Evolutionary conservation across 1,284 basidiomycete genomes (phyloP).

Genomic region (Boletus holoroseus): DNA sequence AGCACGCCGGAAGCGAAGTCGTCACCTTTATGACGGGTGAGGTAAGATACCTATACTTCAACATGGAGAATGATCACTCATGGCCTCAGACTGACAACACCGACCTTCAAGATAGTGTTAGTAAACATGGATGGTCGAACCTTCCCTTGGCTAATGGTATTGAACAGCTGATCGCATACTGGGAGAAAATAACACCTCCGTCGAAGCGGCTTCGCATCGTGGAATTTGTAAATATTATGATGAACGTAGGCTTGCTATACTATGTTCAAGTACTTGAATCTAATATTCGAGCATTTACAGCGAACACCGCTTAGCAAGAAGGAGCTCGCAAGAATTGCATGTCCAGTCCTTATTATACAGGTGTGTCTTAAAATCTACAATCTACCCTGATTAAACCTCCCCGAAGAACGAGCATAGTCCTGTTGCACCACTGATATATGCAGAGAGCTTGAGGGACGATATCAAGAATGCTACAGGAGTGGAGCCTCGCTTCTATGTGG

Average conservation of each 20-base stretch:
- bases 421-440: constrained; percentile 50
- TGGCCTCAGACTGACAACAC: constrained; percentile 41
- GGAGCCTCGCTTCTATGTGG: constrained; percentile 51
- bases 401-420: constrained; percentile 56
- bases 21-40: constrained; percentile 53
- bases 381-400: constrained; percentile 2
- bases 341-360: constrained; percentile 69
- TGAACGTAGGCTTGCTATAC: constrained; percentile 46
- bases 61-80: constrained; percentile 10
- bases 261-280: constrained; percentile 1
- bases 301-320: constrained; percentile 47
- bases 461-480: constrained; percentile 44
- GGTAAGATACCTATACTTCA: constrained; percentile 14
- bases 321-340: constrained; percentile 47
- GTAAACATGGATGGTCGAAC: constrained; percentile 10
- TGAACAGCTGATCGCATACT: constrained; percentile 55
- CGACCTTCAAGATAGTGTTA: constrained; percentile 54
- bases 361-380: constrained; percentile 33
- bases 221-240: constrained; percentile 49
- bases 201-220: constrained; percentile 46
- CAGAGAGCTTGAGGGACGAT: constrained; percentile 47
- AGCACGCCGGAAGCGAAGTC: constrained; percentile 57
- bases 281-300: constrained; percentile 31
- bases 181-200: constrained; percentile 54
- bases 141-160: constrained; percentile 14